Evolutionary conservation across 2,329 filamentous ascomycete genomes (phyloP).

Genomic region (Aureobasidium sp.): DNA sequence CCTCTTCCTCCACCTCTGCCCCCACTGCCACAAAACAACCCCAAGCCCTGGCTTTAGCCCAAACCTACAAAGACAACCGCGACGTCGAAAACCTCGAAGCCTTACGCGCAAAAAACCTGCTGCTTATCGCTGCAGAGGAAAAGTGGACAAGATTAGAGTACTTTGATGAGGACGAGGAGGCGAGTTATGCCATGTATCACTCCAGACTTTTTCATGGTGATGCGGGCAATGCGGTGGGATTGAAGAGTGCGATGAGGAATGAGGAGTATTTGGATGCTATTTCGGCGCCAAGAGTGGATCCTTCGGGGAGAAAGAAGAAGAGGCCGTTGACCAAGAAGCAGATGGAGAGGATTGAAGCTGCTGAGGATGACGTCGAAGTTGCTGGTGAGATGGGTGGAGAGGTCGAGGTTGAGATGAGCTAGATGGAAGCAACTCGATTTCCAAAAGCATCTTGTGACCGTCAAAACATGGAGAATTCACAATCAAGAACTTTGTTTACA

Average conservation of each 20-base stretch:
- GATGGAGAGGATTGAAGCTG: conserved; percentile 21
- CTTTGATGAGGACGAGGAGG: conserved; percentile 68
- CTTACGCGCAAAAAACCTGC: conserved; percentile 66
- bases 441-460: too few species aligned
- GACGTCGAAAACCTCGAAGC: conserved; percentile 57
- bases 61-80: conserved; percentile 31
- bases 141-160: conserved; percentile 74
- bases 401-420: conserved; percentile 4
- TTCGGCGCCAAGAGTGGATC: conserved; percentile 44
- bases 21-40: conserved; percentile 9
- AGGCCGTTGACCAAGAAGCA: conserved; percentile 25
- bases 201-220: conserved; percentile 60
- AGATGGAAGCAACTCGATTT: too few species aligned
- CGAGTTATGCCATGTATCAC: conserved; percentile 69
- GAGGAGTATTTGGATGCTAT: conserved; percentile 58
- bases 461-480: too few species aligned
- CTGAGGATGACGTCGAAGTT: conserved; percentile 16
- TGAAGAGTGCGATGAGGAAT: conserved; percentile 51
- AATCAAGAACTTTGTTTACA: not conserved
- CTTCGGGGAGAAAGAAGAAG: conserved; percentile 34
- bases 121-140: conserved; percentile 74
- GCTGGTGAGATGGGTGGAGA: conserved; percentile 9
- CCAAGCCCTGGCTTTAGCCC: conserved; percentile 21
- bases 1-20: conserved; percentile 35
- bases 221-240: conserved; percentile 35